Evolutionary conservation across 2,329 filamentous ascomycete species (phyloP).

Genomic region (Fusarium avenaceum): DNA sequence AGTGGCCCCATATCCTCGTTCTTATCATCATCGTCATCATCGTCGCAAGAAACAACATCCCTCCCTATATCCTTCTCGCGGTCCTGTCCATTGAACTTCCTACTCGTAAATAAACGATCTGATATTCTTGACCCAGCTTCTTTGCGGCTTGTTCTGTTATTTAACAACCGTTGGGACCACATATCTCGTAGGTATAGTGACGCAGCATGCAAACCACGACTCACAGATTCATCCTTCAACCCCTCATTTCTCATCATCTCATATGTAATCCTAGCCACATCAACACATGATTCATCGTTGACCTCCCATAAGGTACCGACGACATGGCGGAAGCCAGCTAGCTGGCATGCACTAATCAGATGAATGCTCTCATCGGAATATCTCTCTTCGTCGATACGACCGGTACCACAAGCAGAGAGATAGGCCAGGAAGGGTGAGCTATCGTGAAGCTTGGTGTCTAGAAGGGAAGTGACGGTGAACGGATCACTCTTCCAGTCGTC

Average conservation of each 20-base stretch:
- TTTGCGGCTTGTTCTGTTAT: background rate
- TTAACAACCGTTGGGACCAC: background rate
- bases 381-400: background rate
- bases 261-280: background rate
- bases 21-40: background rate
- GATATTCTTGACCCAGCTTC: background rate
- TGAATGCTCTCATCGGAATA: background rate
- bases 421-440: background rate
- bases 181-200: background rate
- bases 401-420: background rate
- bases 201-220: background rate
- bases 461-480: background rate
- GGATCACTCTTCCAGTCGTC: background rate
- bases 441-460: background rate
- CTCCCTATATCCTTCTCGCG: background rate
- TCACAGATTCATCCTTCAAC: conserved; percentile 1
- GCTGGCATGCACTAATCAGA: background rate
- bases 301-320: background rate
- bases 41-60: background rate
- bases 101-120: background rate
- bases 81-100: accelerated
- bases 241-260: background rate
- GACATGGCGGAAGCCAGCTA: background rate
- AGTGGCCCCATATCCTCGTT: background rate
- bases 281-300: background rate